A percentile compares a stretch with the other conserved stretches of the same genome.
phyloP scores from a whole-genome alignment of 305 asterid species.

The Rubia tinctorum region DNA sequence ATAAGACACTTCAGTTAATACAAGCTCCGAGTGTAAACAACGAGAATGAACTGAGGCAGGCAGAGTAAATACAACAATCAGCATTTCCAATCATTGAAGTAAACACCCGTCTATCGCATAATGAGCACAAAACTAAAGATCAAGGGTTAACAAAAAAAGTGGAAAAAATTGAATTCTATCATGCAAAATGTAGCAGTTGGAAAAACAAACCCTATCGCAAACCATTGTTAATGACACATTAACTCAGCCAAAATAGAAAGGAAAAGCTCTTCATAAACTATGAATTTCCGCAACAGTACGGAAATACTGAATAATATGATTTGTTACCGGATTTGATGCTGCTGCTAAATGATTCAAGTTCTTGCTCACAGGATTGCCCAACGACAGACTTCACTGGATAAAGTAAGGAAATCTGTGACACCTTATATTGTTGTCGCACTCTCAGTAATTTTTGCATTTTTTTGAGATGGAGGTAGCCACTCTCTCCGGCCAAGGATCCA shows the following conservation, averaged over 20 bases:
- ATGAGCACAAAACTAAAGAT: neutral
- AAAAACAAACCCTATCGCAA: neutral
- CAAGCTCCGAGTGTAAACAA: neutral
- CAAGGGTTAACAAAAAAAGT: neutral
- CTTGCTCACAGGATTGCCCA: constrained; percentile 68
- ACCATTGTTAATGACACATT: neutral
- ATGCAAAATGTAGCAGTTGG: neutral
- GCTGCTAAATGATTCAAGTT: constrained; percentile 80
- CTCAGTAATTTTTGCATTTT: constrained; percentile 61
- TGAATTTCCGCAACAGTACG: neutral
- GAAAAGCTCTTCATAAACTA: neutral
- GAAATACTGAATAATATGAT: constrained; percentile 14
- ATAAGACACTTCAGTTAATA: neutral
- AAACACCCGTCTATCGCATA: neutral
- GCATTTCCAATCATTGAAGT: neutral
- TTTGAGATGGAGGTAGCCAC: constrained; percentile 57
- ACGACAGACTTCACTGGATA: constrained; percentile 75
- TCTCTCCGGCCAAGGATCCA: constrained; percentile 73
- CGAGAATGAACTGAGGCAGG: neutral
- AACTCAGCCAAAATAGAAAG: neutral
- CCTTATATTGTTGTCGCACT: constrained; percentile 71
- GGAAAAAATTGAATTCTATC: neutral
- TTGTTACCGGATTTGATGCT: constrained; percentile 56
- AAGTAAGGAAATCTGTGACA: constrained; percentile 75
- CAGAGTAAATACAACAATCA: neutral